Base-by-base conservation (phyloP, 1,284 basidiomycete genomes). In the Bjerkandera adusta region DNA sequence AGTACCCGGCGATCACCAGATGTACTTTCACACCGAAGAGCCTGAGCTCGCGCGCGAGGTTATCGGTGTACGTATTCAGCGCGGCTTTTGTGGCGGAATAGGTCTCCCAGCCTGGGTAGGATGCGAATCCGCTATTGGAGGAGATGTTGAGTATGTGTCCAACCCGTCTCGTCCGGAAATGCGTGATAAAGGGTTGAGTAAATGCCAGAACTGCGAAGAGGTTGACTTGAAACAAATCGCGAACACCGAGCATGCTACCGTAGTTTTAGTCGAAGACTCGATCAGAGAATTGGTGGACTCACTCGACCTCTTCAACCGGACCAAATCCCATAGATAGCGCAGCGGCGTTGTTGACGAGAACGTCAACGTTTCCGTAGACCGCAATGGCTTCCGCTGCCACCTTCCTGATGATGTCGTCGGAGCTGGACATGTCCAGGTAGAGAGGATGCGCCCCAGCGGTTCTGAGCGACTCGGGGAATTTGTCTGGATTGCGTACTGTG, bases 1-100 rank as follows among this genome's bases (percentile, higher is more conserved):
- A 62, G 50, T 54, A 59, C 3, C 62, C 60, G 4, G 62, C 60
- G 30, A 53, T 46, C 33, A 65, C 49, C 20, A 56, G 48, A 29
- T 55, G 43, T 20, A 55, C 58, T n/a, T 54, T 57, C 35, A 64
- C 53, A 30, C 54, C 56, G 36, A 55, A 59, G 10, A 56, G 56
- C 20, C 48, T 55, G 36, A 64, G 45, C 44, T 65, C 62, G 15
- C 22, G 36, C 4, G 44, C 46, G 15, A 63, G 56, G 0, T 53
- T 38, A 29, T 64, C 61, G 18, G 61, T 56, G 33, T 61, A 55
- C 8, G 57, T 50, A 43, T 63, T 56, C 5, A 63, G 42, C 10
- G 59, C 60, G 21, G 56, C 58, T 32, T 63, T 60, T 18, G 58
- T 56, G 7, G 54, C 52, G 38, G 51, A 54, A 24, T 49, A 45